Conservation (phyloP, 2,329 filamentous ascomycete genomes). For the Nectriaceae sp. region DNA sequence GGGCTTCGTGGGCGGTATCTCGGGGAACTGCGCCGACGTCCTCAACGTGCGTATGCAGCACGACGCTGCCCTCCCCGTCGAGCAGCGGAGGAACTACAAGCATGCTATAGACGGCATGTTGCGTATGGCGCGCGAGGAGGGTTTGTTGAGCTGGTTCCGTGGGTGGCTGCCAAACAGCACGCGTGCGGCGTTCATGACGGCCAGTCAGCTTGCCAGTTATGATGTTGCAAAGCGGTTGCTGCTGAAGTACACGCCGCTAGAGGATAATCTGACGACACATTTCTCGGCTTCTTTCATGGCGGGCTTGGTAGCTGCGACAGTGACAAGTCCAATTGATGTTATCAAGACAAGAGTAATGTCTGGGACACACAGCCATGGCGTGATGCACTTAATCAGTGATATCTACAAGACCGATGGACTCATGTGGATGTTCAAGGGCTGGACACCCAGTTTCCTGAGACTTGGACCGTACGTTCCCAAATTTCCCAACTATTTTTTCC, state of each 20-base stretch:
- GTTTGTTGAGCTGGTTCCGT: conserved; percentile 73
- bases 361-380: conserved; percentile 50
- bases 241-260: conserved; percentile 65
- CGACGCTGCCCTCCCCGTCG: conserved; percentile 73
- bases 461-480: conserved; percentile 58
- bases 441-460: conserved; percentile 75
- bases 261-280: conserved; percentile 73
- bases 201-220: conserved; percentile 80
- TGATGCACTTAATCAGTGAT: conserved; percentile 63
- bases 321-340: conserved; percentile 84
- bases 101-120: conserved; percentile 85
- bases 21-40: conserved; percentile 93
- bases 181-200: conserved; percentile 85
- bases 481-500: neutral
- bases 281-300: conserved; percentile 77
- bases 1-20: conserved; percentile 85
- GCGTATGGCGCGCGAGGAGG: conserved; percentile 87
- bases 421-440: conserved; percentile 86
- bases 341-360: conserved; percentile 90
- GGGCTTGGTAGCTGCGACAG: conserved; percentile 80
- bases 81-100: conserved; percentile 82
- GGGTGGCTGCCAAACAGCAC: conserved; percentile 83
- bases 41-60: conserved; percentile 99
- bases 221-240: conserved; percentile 77
- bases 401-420: conserved; percentile 72